phyloP scores from a whole-genome alignment of 2,329 filamentous ascomycete genomes.

The Dothistroma septosporum region DNA sequence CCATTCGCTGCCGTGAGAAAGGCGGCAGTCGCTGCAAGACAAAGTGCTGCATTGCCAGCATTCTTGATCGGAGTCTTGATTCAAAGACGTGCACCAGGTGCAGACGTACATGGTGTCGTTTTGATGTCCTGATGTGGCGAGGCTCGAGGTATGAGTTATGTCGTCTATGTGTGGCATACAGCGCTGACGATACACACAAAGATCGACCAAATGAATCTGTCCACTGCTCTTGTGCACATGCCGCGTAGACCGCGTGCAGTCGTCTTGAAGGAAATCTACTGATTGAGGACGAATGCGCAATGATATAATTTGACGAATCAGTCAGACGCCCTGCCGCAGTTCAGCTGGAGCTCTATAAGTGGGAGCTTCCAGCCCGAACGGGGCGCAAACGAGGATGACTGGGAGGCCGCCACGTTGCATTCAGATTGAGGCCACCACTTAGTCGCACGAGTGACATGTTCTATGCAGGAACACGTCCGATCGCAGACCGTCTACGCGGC shows the following conservation, averaged over 20 bases:
- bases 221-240: not conserved
- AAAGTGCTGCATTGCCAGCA: not conserved
- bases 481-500: not conserved
- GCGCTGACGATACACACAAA: not conserved
- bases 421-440: not conserved
- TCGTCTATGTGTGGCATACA: not conserved
- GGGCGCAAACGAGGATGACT: not conserved
- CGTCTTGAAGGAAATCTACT: no score
- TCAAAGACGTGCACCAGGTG: conserved; percentile 2
- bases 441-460: not conserved
- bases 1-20: conserved; percentile 5
- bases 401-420: not conserved
- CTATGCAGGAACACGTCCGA: not conserved
- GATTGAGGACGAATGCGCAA: no score
- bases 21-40: not conserved
- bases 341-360: not conserved
- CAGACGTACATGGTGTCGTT: conserved; percentile 2
- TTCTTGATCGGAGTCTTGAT: conserved; percentile 3
- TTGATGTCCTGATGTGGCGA: not conserved
- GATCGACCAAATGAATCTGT: not conserved
- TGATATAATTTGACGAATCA: no score
- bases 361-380: not conserved
- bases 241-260: no score
- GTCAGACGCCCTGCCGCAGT: not conserved
- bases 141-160: not conserved